These are phyloP conservation scores for Cyberlindnera japonica DNA, from an alignment of 805 yeast species.

Conservation along the genomic window DNA sequence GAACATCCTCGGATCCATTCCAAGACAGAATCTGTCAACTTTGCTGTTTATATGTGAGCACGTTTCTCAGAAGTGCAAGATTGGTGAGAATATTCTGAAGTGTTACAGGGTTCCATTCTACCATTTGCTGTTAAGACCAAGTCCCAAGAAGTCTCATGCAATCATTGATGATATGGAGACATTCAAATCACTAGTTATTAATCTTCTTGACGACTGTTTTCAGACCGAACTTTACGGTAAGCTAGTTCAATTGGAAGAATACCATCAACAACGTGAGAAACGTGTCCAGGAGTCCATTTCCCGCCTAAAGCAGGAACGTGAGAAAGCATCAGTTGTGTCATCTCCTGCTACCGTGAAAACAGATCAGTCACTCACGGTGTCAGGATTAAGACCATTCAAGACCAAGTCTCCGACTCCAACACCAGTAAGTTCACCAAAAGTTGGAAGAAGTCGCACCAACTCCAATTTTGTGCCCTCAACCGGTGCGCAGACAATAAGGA, in stretches of 20 bases:
- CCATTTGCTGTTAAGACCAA: conserved; percentile 27
- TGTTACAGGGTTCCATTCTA: conserved; percentile 22
- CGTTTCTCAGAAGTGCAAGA: conserved; percentile 8
- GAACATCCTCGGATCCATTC: conserved; percentile 23
- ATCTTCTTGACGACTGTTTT: conserved; percentile 13
- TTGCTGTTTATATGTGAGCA: conserved; percentile 22
- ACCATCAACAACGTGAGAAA: conserved; percentile 15
- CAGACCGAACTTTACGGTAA: conserved; percentile 13
- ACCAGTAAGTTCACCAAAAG: conserved; percentile 20
- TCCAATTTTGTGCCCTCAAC: conserved; percentile 10
- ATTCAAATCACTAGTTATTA: conserved; percentile 12
- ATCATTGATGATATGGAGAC: conserved; percentile 10
- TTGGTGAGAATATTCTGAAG: conserved; percentile 8
- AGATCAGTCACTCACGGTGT: conserved; percentile 9
- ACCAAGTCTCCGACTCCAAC: conserved; percentile 24
- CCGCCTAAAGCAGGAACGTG: conserved; percentile 10
- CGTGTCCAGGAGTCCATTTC: conserved; percentile 19
- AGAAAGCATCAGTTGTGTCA: conserved; percentile 6
- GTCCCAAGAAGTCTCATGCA: conserved; percentile 12
- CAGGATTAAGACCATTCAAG: conserved; percentile 24
- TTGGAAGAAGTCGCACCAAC: conserved; percentile 16
- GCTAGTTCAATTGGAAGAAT: conserved; percentile 16
- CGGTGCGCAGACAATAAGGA: conserved; percentile 11
- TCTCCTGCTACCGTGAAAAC: conserved; percentile 6
- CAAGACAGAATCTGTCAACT: conserved; percentile 30